These are phyloP conservation scores for Taphrina sp. DNA, from an alignment of 1,139 yeast genomes.

Conservation along the genomic window DNA sequence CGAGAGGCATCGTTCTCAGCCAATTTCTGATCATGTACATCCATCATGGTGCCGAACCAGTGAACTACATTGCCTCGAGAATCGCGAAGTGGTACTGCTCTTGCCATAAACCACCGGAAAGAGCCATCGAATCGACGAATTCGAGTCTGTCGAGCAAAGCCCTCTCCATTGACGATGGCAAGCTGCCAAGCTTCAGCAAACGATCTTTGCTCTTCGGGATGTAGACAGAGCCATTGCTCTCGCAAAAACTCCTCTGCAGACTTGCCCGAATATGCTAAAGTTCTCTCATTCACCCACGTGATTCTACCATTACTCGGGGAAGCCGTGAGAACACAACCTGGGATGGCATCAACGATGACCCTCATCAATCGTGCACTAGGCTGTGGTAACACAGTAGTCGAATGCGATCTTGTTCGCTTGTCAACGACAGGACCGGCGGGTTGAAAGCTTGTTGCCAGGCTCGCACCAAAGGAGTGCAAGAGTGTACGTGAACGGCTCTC, in stretches of 20 bases:
- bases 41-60: constrained; percentile 46
- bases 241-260: constrained; percentile 42
- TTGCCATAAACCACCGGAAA: constrained; percentile 42
- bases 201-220: constrained; percentile 42
- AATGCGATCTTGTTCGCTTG: not conserved
- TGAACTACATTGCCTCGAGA: constrained; percentile 44
- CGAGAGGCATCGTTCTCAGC: constrained; percentile 43
- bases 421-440: not conserved
- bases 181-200: constrained; percentile 42
- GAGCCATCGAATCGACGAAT: constrained; percentile 44
- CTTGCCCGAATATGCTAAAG: constrained; percentile 44
- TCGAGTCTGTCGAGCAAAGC: constrained; percentile 42
- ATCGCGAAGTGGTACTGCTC: constrained; percentile 45
- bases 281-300: constrained; percentile 45
- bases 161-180: constrained; percentile 42
- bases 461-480: constrained; percentile 29
- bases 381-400: constrained; percentile 4
- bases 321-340: constrained; percentile 45
- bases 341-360: constrained; percentile 45
- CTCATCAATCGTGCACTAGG: constrained; percentile 39
- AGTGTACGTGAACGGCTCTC: constrained; percentile 14
- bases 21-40: constrained; percentile 44
- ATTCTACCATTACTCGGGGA: constrained; percentile 43
- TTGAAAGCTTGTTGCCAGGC: constrained; percentile 13
- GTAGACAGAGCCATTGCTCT: constrained; percentile 41